phyloP scores from a whole-genome alignment of 768 basidiomycete genomes.

The Hydnomerulius pinastri region DNA sequence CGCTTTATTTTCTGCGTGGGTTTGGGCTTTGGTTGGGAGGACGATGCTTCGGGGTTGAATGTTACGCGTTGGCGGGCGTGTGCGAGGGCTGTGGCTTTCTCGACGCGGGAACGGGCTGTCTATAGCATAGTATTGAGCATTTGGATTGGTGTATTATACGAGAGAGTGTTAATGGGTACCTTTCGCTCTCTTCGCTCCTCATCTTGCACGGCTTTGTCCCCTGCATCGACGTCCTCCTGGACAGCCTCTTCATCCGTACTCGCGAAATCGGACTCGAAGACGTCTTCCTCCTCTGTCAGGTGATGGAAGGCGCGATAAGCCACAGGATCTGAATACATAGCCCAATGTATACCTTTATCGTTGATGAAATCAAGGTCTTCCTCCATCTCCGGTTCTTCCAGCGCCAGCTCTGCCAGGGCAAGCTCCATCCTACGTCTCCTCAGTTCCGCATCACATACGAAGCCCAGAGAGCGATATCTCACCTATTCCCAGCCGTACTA shows the following conservation, averaged over 20 bases:
- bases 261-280: constrained; percentile 83
- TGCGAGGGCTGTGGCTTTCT: constrained; percentile 65
- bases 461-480: constrained; percentile 13
- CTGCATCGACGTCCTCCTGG: constrained; percentile 54
- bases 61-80: constrained; percentile 67
- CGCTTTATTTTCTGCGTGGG: constrained; percentile 36
- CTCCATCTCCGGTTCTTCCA: constrained; percentile 57
- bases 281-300: constrained; percentile 71
- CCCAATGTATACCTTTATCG: constrained; percentile 52
- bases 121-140: too few relatives aligned
- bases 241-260: constrained; percentile 73
- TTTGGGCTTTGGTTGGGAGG: constrained; percentile 30
- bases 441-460: constrained; percentile 1
- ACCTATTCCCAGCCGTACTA: constrained; percentile 83
- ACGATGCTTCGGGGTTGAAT: constrained; percentile 57
- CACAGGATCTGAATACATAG: background rate
- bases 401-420: constrained; percentile 59
- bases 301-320: background rate
- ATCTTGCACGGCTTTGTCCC: constrained; percentile 56
- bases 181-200: constrained; percentile 55
- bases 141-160: too few relatives aligned
- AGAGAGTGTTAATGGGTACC: constrained; percentile 8
- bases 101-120: constrained; percentile 57
- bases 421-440: constrained; percentile 63
- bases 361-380: constrained; percentile 75